Evolutionary conservation across 169 alveolate genomes (phyloP), one percentile per base, ranked within the genome.

Genomic region (Theileria parva): DNA sequence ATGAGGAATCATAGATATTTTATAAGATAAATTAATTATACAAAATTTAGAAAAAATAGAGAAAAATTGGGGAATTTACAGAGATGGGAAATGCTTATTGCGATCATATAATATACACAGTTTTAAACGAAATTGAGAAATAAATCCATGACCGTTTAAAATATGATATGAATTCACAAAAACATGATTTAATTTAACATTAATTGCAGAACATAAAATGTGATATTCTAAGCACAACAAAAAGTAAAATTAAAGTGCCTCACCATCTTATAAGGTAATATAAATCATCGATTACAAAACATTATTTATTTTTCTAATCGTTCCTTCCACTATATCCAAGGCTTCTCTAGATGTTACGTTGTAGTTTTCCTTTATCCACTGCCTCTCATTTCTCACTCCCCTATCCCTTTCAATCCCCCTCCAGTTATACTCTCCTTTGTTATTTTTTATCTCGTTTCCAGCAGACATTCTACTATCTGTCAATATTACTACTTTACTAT

Each of bases 261-360:
- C 77, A 68, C 44, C 32, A 37, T 37, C 32, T 37, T 6, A 3
- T 51, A 68, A 37, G 51, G 53, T 44, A 32, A 23, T 21, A 63
- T 63, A 63, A 19, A 17, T 17, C 21, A 19, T 68, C 1, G 23
- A 68, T 51, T 51, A n/a, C 12, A 19, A 19, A 68, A 19, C 13
- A 17, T 68, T 21, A 68, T 13, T 68, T 28, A 68, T 50, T 51
- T 28, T 68, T 44, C 51, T 44, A 68, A 68, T 68, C 34, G 77
- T 51, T 27, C 77, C 77, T 15, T 68, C 77, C 21, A 68, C 77
- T 21, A 68, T 68, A 25, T 44, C 77, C 30, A 37, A 25, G 30
- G 60, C 77, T 37, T 44, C 64, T 37, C 63, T 9, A 6, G 77
- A 59, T 8, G 77, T 30, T 9, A 68, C 23, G 0, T 25, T 28